phyloP scores from a whole-genome alignment of 1,284 basidiomycete species.

The Ceratobasidium sp. region DNA sequence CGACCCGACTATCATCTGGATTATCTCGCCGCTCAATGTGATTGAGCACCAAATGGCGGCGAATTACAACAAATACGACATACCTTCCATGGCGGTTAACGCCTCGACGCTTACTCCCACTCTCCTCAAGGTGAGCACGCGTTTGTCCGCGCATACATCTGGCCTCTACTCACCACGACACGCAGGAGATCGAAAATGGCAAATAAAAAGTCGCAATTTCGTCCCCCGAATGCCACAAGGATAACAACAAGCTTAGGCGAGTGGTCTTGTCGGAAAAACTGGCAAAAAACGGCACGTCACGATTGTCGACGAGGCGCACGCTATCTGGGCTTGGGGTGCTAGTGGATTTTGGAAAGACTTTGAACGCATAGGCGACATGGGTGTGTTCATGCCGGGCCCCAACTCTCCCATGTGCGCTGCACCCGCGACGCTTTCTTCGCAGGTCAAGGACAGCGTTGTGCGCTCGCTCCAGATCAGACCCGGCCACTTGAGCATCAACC shows the following conservation, averaged over 20 bases:
- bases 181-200: not conserved
- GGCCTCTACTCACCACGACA: not conserved
- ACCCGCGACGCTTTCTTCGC: not conserved
- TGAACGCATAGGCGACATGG: slow-evolving; percentile 13
- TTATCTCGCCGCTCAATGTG: slow-evolving; percentile 7
- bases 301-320: not conserved
- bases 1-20: slow-evolving; percentile 1
- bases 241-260: not conserved
- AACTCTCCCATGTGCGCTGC: not conserved
- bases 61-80: not conserved
- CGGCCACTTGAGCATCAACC: not conserved
- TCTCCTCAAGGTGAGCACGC: not conserved
- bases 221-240: not conserved
- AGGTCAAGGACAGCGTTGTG: not conserved
- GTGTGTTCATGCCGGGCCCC: not conserved
- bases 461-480: not conserved
- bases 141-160: not conserved
- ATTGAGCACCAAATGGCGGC: not conserved
- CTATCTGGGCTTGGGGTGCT: not conserved
- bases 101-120: slow-evolving; percentile 3
- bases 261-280: not conserved
- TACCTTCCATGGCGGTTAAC: not conserved
- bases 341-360: not conserved
- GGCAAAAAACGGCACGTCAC: not conserved
- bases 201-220: not conserved